These are phyloP conservation scores for Aspergillus sp. DNA, from an alignment of 2,329 filamentous ascomycete species.

Conservation along the genomic window DNA sequence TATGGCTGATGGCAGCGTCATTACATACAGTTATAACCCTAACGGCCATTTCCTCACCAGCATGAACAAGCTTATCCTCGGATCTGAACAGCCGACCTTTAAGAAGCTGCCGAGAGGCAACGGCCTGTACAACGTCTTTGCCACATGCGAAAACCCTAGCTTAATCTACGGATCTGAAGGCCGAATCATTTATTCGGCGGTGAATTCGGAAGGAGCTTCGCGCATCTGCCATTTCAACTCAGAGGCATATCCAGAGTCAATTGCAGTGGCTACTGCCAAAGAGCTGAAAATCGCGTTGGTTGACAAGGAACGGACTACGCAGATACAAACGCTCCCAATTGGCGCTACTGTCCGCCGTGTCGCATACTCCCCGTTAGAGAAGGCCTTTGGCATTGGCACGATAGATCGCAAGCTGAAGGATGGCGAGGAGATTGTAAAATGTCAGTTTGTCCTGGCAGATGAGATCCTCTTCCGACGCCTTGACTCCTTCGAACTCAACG, in stretches of 20 bases:
- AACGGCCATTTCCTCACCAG: constrained; percentile 67
- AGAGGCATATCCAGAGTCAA: constrained; percentile 76
- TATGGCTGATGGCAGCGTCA: constrained; percentile 88
- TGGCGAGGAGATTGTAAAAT: constrained; percentile 75
- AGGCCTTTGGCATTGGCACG: constrained; percentile 84
- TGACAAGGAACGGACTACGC: constrained; percentile 83
- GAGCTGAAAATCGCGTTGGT: constrained; percentile 80
- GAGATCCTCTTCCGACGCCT: constrained; percentile 84
- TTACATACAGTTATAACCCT: constrained; percentile 76
- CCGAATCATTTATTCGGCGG: constrained; percentile 87
- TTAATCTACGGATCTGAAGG: constrained; percentile 90
- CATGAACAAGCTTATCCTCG: constrained; percentile 81
- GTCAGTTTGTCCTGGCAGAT: constrained; percentile 86
- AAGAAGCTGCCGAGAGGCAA: constrained; percentile 73
- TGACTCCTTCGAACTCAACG: constrained; percentile 68
- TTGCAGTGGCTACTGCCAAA: constrained; percentile 76
- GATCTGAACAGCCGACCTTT: constrained; percentile 81
- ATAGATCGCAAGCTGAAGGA: constrained; percentile 73
- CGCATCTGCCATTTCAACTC: constrained; percentile 82
- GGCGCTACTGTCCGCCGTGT: constrained; percentile 84
- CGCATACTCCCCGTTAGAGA: constrained; percentile 78
- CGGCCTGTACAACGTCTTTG: constrained; percentile 79
- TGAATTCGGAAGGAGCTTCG: constrained; percentile 84
- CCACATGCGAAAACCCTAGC: constrained; percentile 91
- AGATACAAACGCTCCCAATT: constrained; percentile 79